Conservation (phyloP, 371 early-diverging fungal genomes). For the Entomophthora muscae region DNA sequence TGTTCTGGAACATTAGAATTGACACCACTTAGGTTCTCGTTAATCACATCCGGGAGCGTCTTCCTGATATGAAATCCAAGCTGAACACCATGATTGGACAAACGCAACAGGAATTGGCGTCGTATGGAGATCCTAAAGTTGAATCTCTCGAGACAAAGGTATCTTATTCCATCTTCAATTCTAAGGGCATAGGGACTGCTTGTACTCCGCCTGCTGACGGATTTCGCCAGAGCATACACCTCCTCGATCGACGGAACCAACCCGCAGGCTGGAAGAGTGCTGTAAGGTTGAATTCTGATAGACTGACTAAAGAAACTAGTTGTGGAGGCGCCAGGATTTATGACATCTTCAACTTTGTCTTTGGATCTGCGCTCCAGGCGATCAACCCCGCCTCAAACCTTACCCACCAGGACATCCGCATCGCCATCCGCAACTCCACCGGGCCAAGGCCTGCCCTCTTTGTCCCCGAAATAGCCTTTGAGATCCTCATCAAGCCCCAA, state of each 20-base stretch:
- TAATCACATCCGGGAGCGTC: conserved; percentile 59
- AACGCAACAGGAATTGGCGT: conserved; percentile 56
- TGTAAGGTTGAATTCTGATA: conserved; percentile 32
- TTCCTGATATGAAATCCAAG: conserved; percentile 67
- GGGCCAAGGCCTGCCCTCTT: conserved; percentile 75
- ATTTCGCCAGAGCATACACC: conserved; percentile 60
- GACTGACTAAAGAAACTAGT: background rate
- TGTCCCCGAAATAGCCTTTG: conserved; percentile 82
- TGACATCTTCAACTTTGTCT: conserved; percentile 75
- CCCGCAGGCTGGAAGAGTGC: conserved; percentile 71
- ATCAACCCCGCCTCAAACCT: conserved; percentile 61
- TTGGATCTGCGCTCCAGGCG: conserved; percentile 54
- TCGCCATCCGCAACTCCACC: conserved; percentile 76
- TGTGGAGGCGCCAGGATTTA: conserved; percentile 80
- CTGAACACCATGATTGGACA: conserved; percentile 57
- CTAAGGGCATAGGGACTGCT: conserved; percentile 28
- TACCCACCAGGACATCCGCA: conserved; percentile 64
- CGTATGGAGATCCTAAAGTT: conserved; percentile 47
- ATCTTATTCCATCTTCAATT: conserved; percentile 13
- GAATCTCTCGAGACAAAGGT: conserved; percentile 35
- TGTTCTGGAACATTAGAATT: no score
- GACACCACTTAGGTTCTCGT: conserved; percentile 47
- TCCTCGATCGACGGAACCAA: conserved; percentile 67
- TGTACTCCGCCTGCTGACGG: conserved; percentile 57
- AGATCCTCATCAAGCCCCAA: conserved; percentile 66